Evolutionary conservation across 805 yeast species (phyloP), one percentile per base, ranked within the genome.

Genomic region (Lipomyces mesembrius): DNA sequence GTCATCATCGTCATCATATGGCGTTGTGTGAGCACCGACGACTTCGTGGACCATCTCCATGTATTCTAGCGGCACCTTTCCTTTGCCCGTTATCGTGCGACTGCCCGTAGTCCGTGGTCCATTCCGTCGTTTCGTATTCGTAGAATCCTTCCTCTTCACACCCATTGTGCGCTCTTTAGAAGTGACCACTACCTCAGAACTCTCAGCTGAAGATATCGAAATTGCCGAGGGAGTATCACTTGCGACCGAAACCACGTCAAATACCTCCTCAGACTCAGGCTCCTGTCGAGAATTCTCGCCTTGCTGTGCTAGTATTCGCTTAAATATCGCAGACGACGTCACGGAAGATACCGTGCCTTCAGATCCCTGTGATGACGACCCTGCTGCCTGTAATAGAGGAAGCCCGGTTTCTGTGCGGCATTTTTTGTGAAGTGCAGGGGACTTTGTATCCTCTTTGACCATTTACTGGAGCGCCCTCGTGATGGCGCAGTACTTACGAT

Each of bases 21-120:
- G 58, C 22, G 32, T 35, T 7, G 14, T 56, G 22, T 43, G 52
- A 12, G 12, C 25, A n/a, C 53, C 66, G 39, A 60, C 49, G 7
- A 63, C 69, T 39, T 65, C 68, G 22, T 65, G 55, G 32, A 68
- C 67, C 71, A 68, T 68, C 35, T 68, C 70, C 11, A 66, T 43
- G 29, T 68, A 68, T 25, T 56, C 55, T 11, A 37, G 9, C 11
- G 71, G 62, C n/a, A 68, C 71, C 32, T 57, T 61, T 17, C 22
- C 55, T 27, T n/a, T 25, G 27, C 11, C 20, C 53, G 43, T 51
- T 27, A 2, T 7, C 43, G 53, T 27, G 39, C 37, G 25, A 25
- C 22, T 12, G 54, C 22, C 25, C 14, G 57, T 34, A 46, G 14
- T 51, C 20, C 34, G 22, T 8, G 29, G 7, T 17, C 49, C 37